phyloP scores from a whole-genome alignment of 257 asterid species.

The Marsdenia floribunda region DNA sequence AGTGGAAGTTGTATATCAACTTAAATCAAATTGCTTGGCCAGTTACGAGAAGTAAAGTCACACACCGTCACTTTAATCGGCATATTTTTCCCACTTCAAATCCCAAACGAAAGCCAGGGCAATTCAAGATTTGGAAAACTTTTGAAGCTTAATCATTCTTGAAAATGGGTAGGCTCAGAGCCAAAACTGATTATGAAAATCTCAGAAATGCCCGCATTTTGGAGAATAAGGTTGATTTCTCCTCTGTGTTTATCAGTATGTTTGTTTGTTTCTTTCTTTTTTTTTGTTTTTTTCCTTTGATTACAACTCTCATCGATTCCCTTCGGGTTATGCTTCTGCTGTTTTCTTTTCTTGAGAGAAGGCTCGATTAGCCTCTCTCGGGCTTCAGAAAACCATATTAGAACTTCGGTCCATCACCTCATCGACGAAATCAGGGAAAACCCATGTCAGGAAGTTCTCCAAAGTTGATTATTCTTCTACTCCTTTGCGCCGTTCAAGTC shows the following conservation, averaged over 20 bases:
- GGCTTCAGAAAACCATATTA: conserved; percentile 49
- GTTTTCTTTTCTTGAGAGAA: neutral
- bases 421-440: conserved; percentile 35
- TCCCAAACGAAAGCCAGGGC: neutral
- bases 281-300: too few species aligned
- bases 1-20: too few species aligned
- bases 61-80: neutral
- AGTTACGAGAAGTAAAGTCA: neutral
- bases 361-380: conserved; percentile 57
- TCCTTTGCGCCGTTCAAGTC: conserved; percentile 65
- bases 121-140: neutral
- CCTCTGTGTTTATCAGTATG: neutral
- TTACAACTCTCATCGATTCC: neutral
- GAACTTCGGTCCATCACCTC: conserved; percentile 48
- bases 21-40: neutral
- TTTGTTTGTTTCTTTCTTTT: neutral
- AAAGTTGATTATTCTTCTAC: conserved; percentile 39
- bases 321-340: neutral
- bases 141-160: too few species aligned
- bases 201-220: conserved; percentile 54
- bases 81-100: neutral
- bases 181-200: conserved; percentile 52
- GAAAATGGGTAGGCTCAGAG: conserved; percentile 21
- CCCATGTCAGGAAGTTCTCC: conserved; percentile 25
- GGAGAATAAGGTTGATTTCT: conserved; percentile 53